Conservation (phyloP, 805 yeast genomes). For the Metschnikowia amazonensis region DNA sequence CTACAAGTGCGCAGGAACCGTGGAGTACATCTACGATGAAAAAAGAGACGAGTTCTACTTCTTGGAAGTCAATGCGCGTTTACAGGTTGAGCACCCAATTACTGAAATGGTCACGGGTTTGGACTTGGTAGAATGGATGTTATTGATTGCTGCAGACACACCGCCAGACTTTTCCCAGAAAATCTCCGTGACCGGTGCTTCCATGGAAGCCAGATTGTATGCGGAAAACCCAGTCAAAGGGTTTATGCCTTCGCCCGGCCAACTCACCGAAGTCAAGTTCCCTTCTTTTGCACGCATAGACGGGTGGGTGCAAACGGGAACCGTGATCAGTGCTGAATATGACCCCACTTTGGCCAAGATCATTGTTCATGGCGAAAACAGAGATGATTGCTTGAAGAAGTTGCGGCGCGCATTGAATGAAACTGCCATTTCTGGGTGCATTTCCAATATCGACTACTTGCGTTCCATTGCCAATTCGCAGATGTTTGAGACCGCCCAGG, state of each 20-base stretch:
- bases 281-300: conserved; percentile 93
- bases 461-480: conserved; percentile 77
- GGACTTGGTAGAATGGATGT: conserved; percentile 97
- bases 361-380: conserved; percentile 87
- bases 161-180: conserved; percentile 71
- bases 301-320: conserved; percentile 90
- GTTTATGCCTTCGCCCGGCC: conserved; percentile 96
- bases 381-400: conserved; percentile 77
- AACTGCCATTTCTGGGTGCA: conserved; percentile 84
- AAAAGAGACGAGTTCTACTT: conserved; percentile 86
- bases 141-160: conserved; percentile 81
- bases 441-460: conserved; percentile 86
- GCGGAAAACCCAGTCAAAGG: conserved; percentile 97
- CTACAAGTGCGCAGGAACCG: conserved; percentile 96
- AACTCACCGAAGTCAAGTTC: conserved; percentile 75
- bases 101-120: conserved; percentile 94
- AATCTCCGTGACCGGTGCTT: conserved; percentile 71
- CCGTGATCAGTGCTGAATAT: conserved; percentile 84
- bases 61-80: conserved; percentile 92
- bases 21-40: conserved; percentile 90
- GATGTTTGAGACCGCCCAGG: conserved; percentile 79
- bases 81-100: conserved; percentile 97
- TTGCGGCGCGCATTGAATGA: conserved; percentile 79
- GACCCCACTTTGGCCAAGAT: conserved; percentile 96
- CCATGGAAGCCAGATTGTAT: conserved; percentile 95